Evolutionary conservation across 192 early-diverging fungal genomes (phyloP).

Genomic region (Thamnidium elegans): DNA sequence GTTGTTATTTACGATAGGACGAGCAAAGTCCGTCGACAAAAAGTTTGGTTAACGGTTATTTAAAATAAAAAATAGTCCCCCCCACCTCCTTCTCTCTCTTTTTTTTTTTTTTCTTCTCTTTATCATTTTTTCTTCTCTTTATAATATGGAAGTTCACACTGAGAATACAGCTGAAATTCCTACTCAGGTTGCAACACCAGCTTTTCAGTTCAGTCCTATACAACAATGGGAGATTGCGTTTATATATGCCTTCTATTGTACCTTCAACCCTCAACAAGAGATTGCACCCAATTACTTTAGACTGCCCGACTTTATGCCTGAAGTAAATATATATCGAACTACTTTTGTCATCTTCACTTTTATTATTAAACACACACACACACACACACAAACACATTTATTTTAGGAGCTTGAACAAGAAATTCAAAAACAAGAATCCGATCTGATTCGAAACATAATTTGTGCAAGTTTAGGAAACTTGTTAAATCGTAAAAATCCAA

Average conservation of each 20-base stretch:
- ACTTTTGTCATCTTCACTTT: background rate
- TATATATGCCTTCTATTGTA: constrained; percentile 23
- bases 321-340: constrained; percentile 2
- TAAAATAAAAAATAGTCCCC: no score
- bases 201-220: background rate
- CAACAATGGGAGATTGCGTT: constrained; percentile 32
- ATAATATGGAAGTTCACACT: no score
- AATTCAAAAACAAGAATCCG: constrained; percentile 13
- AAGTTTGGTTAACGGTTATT: no score
- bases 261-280: constrained; percentile 8
- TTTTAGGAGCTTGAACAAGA: constrained; percentile 22
- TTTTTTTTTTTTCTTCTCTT: no score
- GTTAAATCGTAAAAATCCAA: constrained; percentile 24
- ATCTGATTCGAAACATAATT: constrained; percentile 15
- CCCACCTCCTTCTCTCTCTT: no score
- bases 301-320: constrained; percentile 16
- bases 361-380: background rate
- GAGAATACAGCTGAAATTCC: no score
- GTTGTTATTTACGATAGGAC: constrained; percentile 45
- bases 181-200: no score
- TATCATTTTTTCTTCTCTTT: no score
- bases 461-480: constrained; percentile 22
- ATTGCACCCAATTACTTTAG: background rate
- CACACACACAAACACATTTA: background rate
- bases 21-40: background rate